phyloP scores from a whole-genome alignment of 2,329 filamentous ascomycete species.

The Calonectria multiphialidica region DNA sequence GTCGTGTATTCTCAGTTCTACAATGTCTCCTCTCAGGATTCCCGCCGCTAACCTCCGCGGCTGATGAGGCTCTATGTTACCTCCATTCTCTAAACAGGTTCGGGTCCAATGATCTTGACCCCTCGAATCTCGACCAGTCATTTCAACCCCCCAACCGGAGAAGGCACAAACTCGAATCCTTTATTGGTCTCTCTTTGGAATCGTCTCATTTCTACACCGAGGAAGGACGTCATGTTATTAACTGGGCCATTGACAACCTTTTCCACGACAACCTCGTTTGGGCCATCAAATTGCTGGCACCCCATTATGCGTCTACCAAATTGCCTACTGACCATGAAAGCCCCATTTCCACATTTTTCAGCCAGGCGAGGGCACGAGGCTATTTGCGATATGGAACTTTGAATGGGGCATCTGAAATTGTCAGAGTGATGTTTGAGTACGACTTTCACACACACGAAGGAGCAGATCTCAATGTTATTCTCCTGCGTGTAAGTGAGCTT shows the following conservation, averaged over 20 bases:
- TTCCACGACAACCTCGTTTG: not conserved
- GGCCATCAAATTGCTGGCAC: not conserved
- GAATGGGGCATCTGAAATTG: not conserved
- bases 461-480: not conserved
- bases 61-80: not conserved
- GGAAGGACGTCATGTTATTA: not conserved
- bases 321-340: not conserved
- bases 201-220: not conserved
- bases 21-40: constrained; percentile 15
- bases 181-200: not conserved
- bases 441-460: not conserved
- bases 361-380: not conserved
- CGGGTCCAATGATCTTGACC: not conserved
- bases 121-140: not conserved
- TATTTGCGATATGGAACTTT: constrained; percentile 14
- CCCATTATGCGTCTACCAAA: not conserved
- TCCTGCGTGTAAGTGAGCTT: not conserved
- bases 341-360: constrained; percentile 1
- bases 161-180: not conserved
- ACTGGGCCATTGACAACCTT: constrained; percentile 17
- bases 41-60: not conserved
- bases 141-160: not conserved
- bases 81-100: too few relatives aligned
- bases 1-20: not conserved
- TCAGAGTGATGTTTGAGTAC: not conserved